A percentile compares a stretch with the other conserved stretches of the same genome.
These are phyloP conservation scores for Aspergillus pseudoviridinutans DNA, from an alignment of 2,329 filamentous ascomycete species.

Conservation along the genomic window DNA sequence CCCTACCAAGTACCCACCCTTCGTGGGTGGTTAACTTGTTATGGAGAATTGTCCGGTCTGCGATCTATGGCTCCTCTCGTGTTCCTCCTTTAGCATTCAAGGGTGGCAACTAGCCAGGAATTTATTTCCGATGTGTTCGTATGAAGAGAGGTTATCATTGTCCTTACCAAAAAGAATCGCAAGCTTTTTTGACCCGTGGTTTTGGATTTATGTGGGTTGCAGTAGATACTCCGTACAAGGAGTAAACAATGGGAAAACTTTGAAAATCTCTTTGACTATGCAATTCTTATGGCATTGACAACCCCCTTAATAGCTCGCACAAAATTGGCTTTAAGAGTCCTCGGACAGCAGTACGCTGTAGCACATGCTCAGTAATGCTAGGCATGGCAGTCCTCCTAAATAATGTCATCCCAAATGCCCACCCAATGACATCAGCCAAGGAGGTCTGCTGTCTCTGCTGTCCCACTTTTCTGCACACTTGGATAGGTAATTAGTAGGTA, in stretches of 20 bases:
- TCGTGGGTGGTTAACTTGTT: background rate
- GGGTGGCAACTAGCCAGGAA: background rate
- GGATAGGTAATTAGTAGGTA: too few species aligned
- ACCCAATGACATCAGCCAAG: background rate
- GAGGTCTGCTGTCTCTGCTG: background rate
- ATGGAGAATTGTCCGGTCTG: background rate
- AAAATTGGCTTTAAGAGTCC: background rate
- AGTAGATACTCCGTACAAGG: too few species aligned
- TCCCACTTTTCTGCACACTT: background rate
- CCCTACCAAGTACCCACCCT: background rate
- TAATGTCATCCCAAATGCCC: background rate
- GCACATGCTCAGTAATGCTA: background rate
- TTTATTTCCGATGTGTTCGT: background rate
- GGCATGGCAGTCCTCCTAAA: background rate
- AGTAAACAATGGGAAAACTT: background rate
- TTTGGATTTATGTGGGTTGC: background rate
- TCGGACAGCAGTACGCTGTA: background rate
- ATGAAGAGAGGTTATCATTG: background rate
- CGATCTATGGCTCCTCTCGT: background rate
- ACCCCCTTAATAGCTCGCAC: background rate
- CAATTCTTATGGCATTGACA: background rate
- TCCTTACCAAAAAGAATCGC: too few species aligned
- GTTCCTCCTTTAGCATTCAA: background rate
- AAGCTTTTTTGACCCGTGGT: background rate
- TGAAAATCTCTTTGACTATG: background rate